Evolutionary conservation across 2,329 filamentous ascomycete genomes (phyloP).

Genomic region (Conoideocrella luteorostrata): DNA sequence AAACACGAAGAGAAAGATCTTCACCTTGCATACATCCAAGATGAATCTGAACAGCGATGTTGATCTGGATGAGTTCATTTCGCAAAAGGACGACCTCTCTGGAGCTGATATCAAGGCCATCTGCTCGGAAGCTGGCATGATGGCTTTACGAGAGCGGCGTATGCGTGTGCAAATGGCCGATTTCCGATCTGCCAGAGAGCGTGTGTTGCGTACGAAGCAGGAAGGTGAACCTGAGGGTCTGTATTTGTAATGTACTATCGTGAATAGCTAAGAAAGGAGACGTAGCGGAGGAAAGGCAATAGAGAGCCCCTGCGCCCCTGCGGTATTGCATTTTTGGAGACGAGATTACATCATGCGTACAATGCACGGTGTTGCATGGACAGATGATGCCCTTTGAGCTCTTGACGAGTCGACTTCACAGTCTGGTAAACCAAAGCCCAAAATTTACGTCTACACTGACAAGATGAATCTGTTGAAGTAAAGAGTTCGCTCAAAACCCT

Average conservation of each 20-base stretch:
- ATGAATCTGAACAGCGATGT: conserved; percentile 96
- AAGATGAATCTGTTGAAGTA: too few species aligned
- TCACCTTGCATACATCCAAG: conserved; percentile 95
- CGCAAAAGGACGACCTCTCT: conserved; percentile 93
- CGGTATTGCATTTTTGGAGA: too few species aligned
- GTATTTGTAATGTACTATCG: conserved; percentile 69
- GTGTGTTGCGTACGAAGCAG: conserved; percentile 95
- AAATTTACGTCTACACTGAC: too few species aligned
- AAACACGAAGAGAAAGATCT: conserved; percentile 96
- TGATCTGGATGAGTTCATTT: conserved; percentile 98
- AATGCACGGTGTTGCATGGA: too few species aligned
- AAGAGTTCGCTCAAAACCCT: too few species aligned
- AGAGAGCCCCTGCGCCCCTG: neutral
- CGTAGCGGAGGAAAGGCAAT: neutral
- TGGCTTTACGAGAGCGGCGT: conserved; percentile 87
- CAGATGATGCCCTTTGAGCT: too few species aligned
- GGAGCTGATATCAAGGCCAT: conserved; percentile 99
- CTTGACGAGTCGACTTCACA: too few species aligned
- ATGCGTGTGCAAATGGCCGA: conserved; percentile 99
- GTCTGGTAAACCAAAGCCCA: too few species aligned
- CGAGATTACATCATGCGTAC: too few species aligned
- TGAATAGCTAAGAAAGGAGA: conserved; percentile 1
- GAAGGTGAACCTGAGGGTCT: conserved; percentile 97
- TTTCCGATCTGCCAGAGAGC: conserved; percentile 86
- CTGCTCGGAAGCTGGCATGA: conserved; percentile 90